Evolutionary conservation across 148 eudicot species (phyloP).

Genomic region (Vaccinium macrocarpon): DNA sequence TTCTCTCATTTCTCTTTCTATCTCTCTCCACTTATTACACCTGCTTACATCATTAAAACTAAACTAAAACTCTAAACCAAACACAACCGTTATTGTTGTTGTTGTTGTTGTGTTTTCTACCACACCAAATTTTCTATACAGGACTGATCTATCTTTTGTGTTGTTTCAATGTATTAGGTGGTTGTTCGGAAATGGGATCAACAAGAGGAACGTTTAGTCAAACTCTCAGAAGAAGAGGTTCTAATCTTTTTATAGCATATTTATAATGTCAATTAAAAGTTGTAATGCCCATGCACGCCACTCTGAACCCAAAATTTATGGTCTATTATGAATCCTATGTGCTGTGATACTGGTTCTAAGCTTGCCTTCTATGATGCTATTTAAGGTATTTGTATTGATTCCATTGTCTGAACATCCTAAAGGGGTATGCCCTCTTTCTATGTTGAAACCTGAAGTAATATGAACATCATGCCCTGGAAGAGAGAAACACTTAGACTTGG

Average conservation of each 20-base stretch:
- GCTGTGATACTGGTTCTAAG: neutral
- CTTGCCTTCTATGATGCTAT: neutral
- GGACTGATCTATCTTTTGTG: slow-evolving; percentile 18
- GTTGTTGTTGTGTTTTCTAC: too few relatives aligned
- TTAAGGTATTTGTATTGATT: neutral
- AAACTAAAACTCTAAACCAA: too few relatives aligned
- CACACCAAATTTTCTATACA: neutral
- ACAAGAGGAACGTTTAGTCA: slow-evolving; percentile 69
- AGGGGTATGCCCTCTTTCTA: neutral
- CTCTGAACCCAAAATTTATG: neutral
- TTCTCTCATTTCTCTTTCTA: too few relatives aligned
- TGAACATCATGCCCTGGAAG: neutral
- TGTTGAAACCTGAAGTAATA: neutral
- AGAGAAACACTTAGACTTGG: neutral
- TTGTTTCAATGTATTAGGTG: slow-evolving; percentile 48
- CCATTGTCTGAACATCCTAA: neutral
- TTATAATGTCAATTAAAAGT: neutral
- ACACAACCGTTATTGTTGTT: too few relatives aligned
- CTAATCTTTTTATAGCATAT: slow-evolving; percentile 11
- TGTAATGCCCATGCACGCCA: neutral
- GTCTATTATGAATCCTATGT: neutral
- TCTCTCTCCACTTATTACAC: too few relatives aligned
- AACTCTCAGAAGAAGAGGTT: slow-evolving; percentile 81
- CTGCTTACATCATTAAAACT: too few relatives aligned
- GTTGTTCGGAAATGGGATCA: slow-evolving; percentile 75